phyloP scores from a whole-genome alignment of 1,284 basidiomycete genomes.

The Heliocybe sulcata region DNA sequence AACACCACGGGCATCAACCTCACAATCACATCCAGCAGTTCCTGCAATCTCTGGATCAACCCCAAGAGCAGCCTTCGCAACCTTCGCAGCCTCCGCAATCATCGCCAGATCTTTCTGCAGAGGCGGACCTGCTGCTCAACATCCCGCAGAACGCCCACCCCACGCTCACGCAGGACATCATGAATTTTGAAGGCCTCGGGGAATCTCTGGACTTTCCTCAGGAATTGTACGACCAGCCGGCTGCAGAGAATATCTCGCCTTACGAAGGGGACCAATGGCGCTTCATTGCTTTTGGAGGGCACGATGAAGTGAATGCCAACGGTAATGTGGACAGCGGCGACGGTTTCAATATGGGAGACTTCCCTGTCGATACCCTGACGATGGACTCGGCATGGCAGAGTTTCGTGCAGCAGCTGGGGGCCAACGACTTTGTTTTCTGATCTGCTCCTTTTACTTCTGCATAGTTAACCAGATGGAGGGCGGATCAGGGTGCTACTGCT shows the following conservation, averaged over 20 bases:
- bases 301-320: not conserved
- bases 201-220: not conserved
- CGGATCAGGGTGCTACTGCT: too few relatives aligned
- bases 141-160: slow-evolving; percentile 23
- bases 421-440: not conserved
- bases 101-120: slow-evolving; percentile 13
- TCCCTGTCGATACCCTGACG: not conserved
- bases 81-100: not conserved
- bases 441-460: slow-evolving; percentile 29
- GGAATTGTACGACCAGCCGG: not conserved
- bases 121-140: not conserved
- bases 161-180: slow-evolving; percentile 35
- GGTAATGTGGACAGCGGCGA: not conserved
- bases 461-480: too few relatives aligned
- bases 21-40: too few relatives aligned
- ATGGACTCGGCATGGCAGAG: not conserved
- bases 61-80: not conserved
- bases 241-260: not conserved
- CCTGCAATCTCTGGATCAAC: not conserved
- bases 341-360: not conserved
- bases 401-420: not conserved
- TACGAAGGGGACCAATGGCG: not conserved
- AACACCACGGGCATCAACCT: too few relatives aligned
- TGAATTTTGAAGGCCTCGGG: slow-evolving; percentile 21
- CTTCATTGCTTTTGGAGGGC: not conserved